Base-by-base conservation (phyloP, 2,329 filamentous ascomycete species). In the Cladosporium austrohemisphaericum region DNA sequence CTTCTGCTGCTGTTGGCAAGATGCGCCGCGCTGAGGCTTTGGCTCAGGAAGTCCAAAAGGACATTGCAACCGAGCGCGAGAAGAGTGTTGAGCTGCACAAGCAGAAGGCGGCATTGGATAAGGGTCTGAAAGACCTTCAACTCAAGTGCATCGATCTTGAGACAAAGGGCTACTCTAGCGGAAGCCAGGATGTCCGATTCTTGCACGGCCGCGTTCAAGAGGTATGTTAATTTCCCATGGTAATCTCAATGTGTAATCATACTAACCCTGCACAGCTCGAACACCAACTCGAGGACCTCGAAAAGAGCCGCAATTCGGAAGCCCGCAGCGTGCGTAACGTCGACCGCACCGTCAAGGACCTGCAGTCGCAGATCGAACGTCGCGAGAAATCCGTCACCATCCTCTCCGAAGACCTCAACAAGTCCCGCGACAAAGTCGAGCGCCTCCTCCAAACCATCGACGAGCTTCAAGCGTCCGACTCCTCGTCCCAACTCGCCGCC, bases 91-190 rank as follows among this genome's bases (percentile, higher is more conserved):
- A 86, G 58, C 76, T 97, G 49, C 88, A 93, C 67, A 91, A 91
- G 66, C 88, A 95, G 58, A 97, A 96, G 73, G 88, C 87, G 3
- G 79, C 79, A 1, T 74, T 98, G 33, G 93, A 97, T 73, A 96
- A 95, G 75, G 82, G 80, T 48, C 76, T 95, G 43, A 95, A 91
- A 67, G 92, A 98, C 67, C 77, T 92, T 20, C 92, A 97, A 69
- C 80, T 97, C 46, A 84, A 84, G 63, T 81, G 95, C 49, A 85
- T 98, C 45, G 93, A 97, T 65, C 77, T 97, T 7, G 92, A 98
- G 73, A 97, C 93, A 35, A 97, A 97, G 75, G 90, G 91, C 46
- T 97, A 95, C 71, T 93, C 91, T 16, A 94, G 85, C 57, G 88
- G 88, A 19, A 95, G 91, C 67, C 89, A 95, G 62, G 92, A 97